Evolutionary conservation across 805 yeast genomes (phyloP).

Genomic region (Crinitomyces ghanaensis): DNA sequence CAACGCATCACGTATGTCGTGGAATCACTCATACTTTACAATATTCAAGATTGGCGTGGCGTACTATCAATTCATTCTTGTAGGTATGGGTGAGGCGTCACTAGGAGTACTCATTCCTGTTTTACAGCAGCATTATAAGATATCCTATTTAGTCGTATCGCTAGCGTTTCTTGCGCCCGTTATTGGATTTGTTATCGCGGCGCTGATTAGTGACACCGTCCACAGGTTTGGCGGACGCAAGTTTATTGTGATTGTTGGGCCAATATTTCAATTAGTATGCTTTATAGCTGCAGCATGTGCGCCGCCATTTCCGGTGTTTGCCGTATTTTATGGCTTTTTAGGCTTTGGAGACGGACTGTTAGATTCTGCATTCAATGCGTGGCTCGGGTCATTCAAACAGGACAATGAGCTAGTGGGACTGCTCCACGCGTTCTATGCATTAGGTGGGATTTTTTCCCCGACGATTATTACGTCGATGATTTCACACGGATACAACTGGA

Average conservation of each 20-base stretch:
- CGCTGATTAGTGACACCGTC: constrained; percentile 34
- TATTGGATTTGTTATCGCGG: constrained; percentile 43
- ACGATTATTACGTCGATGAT: constrained; percentile 48
- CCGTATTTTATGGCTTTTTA: constrained; percentile 28
- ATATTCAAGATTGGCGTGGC: constrained; percentile 9
- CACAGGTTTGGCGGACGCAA: constrained; percentile 37
- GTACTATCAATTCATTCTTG: constrained; percentile 28
- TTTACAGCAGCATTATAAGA: constrained; percentile 35
- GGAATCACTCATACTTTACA: constrained; percentile 11
- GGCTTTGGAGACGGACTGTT: constrained; percentile 48
- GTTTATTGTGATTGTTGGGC: constrained; percentile 33
- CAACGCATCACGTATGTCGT: no score
- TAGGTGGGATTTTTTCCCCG: constrained; percentile 63
- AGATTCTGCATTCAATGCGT: constrained; percentile 45
- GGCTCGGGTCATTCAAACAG: constrained; percentile 36
- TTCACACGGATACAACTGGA: constrained; percentile 40
- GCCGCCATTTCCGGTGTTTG: constrained; percentile 34
- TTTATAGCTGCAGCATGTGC: constrained; percentile 30
- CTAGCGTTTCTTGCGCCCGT: constrained; percentile 41
- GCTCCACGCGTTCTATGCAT: constrained; percentile 59
- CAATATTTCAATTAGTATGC: constrained; percentile 26
- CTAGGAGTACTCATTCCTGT: constrained; percentile 49
- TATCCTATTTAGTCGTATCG: constrained; percentile 39
- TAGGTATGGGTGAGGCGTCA: constrained; percentile 51
- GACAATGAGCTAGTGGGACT: constrained; percentile 49